Percentiles rank a stretch among this genome's conserved stretches.
phyloP scores from a whole-genome alignment of 495 filamentous ascomycete genomes.

The Zalerion maritima region DNA sequence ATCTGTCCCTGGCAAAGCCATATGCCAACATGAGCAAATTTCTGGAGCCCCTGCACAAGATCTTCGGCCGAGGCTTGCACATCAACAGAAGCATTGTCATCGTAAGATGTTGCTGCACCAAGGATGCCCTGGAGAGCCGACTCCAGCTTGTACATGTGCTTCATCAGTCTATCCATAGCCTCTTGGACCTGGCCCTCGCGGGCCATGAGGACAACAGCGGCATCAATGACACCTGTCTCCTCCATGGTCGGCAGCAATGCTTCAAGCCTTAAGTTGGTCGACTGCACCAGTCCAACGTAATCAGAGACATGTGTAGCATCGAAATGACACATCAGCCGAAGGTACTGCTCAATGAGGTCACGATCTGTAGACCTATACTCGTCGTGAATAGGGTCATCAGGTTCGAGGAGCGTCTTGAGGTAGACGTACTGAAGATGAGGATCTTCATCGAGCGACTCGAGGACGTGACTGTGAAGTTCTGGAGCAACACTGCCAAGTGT shows the following conservation, averaged over 20 bases:
- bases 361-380: slow-evolving; percentile 22
- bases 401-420: slow-evolving; percentile 64
- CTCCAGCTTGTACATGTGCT: slow-evolving; percentile 64
- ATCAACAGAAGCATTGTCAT: slow-evolving; percentile 35
- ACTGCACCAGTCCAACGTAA: slow-evolving; percentile 66
- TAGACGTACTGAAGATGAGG: slow-evolving; percentile 60
- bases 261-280: slow-evolving; percentile 67
- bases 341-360: slow-evolving; percentile 68
- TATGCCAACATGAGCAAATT: slow-evolving; percentile 78
- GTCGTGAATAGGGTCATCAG: slow-evolving; percentile 28
- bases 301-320: slow-evolving; percentile 69
- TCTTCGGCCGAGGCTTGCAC: slow-evolving; percentile 36
- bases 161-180: slow-evolving; percentile 71
- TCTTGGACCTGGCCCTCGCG: slow-evolving; percentile 72
- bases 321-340: slow-evolving; percentile 78
- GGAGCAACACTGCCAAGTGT: slow-evolving; percentile 53
- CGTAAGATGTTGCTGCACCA: slow-evolving; percentile 27
- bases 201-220: slow-evolving; percentile 80
- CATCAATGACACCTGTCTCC: slow-evolving; percentile 77
- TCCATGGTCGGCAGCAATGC: slow-evolving; percentile 79
- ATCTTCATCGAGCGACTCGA: slow-evolving; percentile 49
- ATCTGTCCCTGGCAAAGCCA: slow-evolving; percentile 93
- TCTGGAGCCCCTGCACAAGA: slow-evolving; percentile 63
- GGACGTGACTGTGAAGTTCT: slow-evolving; percentile 53
- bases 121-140: slow-evolving; percentile 64